These are phyloP conservation scores for Cyberlindnera xishuangbannaensis DNA, from an alignment of 805 yeast species.

Conservation along the genomic window DNA sequence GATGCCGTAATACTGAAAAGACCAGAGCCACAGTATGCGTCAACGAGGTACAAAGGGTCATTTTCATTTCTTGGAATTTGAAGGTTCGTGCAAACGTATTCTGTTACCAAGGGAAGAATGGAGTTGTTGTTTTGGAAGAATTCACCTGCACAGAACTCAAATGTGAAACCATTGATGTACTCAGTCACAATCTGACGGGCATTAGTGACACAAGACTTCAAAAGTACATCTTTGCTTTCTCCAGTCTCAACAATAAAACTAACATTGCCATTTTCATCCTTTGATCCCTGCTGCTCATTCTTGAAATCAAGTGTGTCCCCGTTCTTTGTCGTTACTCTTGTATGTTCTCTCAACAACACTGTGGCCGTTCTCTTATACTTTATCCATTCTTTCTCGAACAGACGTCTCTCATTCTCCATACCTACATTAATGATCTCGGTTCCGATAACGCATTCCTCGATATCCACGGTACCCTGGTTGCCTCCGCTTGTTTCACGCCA, in stretches of 20 bases:
- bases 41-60: constrained; percentile 68
- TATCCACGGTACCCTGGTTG: constrained; percentile 65
- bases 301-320: constrained; percentile 27
- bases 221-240: constrained; percentile 27
- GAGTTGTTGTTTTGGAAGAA: constrained; percentile 95
- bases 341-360: constrained; percentile 73
- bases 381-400: constrained; percentile 40
- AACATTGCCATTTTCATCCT: constrained; percentile 32
- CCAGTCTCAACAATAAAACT: constrained; percentile 27
- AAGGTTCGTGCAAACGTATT: constrained; percentile 71
- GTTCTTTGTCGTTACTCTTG: constrained; percentile 31
- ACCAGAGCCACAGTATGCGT: constrained; percentile 96
- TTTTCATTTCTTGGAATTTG: constrained; percentile 35
- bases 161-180: constrained; percentile 64
- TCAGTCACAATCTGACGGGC: constrained; percentile 77
- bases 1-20: constrained; percentile 86
- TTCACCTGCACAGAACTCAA: constrained; percentile 90
- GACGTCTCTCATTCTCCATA: constrained; percentile 58
- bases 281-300: constrained; percentile 40
- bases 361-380: constrained; percentile 78
- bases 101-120: constrained; percentile 76
- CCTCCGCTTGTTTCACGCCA: constrained; percentile 61
- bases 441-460: constrained; percentile 91
- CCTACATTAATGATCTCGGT: constrained; percentile 75
- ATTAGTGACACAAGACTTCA: constrained; percentile 74